Evolutionary conservation across 2,329 filamentous ascomycete genomes (phyloP), one percentile per base, ranked within the genome.

Genomic region (Paracamarosporium sp.): DNA sequence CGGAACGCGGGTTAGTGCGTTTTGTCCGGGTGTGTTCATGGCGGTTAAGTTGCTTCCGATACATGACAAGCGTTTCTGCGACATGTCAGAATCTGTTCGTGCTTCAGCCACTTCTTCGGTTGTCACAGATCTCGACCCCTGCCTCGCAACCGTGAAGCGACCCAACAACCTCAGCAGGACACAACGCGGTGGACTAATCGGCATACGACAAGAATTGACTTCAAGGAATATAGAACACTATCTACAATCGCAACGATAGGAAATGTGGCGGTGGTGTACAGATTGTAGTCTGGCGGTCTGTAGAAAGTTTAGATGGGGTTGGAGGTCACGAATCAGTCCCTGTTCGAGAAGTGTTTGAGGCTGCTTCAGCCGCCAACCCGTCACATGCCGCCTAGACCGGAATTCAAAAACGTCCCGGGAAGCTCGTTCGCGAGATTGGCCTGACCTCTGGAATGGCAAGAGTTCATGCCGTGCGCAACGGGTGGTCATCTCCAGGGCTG

Each of bases 311-410:
- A 48, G 46, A 53, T 45, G 52, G 61, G 64, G 65, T 65, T 68
- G 60, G 64, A 65, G 38, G 52, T 57, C 59, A 56, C 68, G 72
- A 75, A 63, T 69, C 73, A 65, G 60, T 65, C 57, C 68, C 59
- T 70, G 74, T 76, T 74, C 69, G 70, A 70, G 53, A 28, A 56
- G 64, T 57, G 74, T 76, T 74, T 74, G 69, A 75, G 72, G 52
- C 31, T 70, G 64, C 69, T 55, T 67, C 70, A 72, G 59, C 61
- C 56, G 44, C 50, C 38, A 40, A 33, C 45, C 44, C 55, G 55
- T 59, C 61, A 61, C 60, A 60, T 45, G 13, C 27, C 56, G n/a
- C 50, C 60, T 48, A 62, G 55, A 57, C 64, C 65, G 63, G 50
- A 43, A 53, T 35, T 24, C 43, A 43, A 53, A 52, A 56, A 48